Evolutionary conservation across 2,329 filamentous ascomycete species (phyloP).

Genomic region (Albophoma yamanashiensis): DNA sequence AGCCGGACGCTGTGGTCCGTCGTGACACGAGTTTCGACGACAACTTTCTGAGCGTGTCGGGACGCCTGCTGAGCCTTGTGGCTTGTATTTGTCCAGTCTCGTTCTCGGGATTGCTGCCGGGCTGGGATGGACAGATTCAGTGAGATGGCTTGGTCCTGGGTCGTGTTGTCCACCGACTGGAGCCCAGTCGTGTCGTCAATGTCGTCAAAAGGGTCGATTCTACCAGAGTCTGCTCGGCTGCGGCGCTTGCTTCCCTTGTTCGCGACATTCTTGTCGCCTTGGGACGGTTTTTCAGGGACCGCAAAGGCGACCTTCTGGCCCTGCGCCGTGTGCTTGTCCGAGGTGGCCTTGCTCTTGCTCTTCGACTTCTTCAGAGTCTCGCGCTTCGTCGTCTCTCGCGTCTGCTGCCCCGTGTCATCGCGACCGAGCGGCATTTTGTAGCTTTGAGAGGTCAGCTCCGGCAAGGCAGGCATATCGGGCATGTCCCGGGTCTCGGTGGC

Average conservation of each 20-base stretch:
- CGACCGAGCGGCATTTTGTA: conserved; percentile 14
- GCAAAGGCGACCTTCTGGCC: conserved; percentile 30
- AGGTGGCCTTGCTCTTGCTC: conserved; percentile 14
- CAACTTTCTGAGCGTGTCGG: conserved; percentile 14
- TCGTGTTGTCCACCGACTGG: conserved; percentile 20
- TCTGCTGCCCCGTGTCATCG: conserved; percentile 18
- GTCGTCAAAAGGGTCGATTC: conserved; percentile 16
- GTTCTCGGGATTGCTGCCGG: conserved; percentile 4
- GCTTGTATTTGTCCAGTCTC: conserved; percentile 11
- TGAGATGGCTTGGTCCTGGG: conserved; percentile 22
- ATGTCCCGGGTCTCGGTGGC: conserved; percentile 20
- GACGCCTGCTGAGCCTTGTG: conserved; percentile 14
- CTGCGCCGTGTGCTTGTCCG: conserved; percentile 12
- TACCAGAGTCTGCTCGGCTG: background rate
- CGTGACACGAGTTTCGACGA: conserved; percentile 11
- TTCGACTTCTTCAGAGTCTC: conserved; percentile 15
- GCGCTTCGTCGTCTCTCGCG: conserved; percentile 15
- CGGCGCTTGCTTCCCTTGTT: conserved; percentile 33
- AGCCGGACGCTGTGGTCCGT: conserved; percentile 12
- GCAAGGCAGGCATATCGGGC: conserved; percentile 15
- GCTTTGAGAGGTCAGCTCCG: conserved; percentile 22
- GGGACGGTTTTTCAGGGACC: conserved; percentile 23
- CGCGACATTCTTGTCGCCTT: conserved; percentile 19
- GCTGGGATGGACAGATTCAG: conserved; percentile 16
- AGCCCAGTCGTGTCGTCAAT: conserved; percentile 24